phyloP scores from a whole-genome alignment of 2,329 filamentous ascomycete genomes.

The Trichoderma asperellum region DNA sequence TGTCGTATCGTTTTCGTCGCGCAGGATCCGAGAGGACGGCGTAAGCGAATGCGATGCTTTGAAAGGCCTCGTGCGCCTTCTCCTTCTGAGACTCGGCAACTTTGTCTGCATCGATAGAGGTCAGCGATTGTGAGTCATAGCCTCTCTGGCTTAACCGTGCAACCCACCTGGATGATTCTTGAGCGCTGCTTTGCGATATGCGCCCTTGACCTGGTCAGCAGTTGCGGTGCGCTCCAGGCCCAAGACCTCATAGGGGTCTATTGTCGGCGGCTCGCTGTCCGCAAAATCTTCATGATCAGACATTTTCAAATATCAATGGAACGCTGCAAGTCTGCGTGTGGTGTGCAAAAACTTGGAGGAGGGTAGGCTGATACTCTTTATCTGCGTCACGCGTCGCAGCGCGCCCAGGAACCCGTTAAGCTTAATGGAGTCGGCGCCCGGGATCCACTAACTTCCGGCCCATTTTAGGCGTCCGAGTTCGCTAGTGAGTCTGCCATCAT shows the following conservation, averaged over 20 bases:
- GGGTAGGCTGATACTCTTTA: constrained; percentile 26
- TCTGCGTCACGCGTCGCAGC: constrained; percentile 31
- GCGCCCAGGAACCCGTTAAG: constrained; percentile 27
- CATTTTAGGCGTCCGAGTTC: constrained; percentile 7
- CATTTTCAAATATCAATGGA: constrained; percentile 42
- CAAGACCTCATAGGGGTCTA: constrained; percentile 81
- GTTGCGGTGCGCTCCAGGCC: constrained; percentile 72
- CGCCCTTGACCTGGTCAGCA: constrained; percentile 79
- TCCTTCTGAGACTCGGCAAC: constrained; percentile 68
- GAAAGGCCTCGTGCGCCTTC: constrained; percentile 78
- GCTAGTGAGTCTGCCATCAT: neutral
- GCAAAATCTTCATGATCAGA: constrained; percentile 56
- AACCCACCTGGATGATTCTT: constrained; percentile 79
- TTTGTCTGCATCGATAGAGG: constrained; percentile 65
- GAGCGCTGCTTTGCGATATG: constrained; percentile 89
- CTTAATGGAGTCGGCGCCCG: constrained; percentile 25
- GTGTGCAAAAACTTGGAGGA: constrained; percentile 15
- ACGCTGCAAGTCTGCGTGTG: constrained; percentile 9
- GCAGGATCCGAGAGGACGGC: constrained; percentile 84
- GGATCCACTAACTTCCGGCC: constrained; percentile 21
- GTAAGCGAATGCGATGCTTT: constrained; percentile 90
- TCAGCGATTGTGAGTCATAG: constrained; percentile 30
- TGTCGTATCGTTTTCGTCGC: constrained; percentile 84
- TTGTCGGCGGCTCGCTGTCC: constrained; percentile 62
- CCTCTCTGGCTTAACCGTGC: neutral